Evolutionary conservation across 2,329 filamentous ascomycete genomes (phyloP).

Genomic region (Aureobasidium sp.): DNA sequence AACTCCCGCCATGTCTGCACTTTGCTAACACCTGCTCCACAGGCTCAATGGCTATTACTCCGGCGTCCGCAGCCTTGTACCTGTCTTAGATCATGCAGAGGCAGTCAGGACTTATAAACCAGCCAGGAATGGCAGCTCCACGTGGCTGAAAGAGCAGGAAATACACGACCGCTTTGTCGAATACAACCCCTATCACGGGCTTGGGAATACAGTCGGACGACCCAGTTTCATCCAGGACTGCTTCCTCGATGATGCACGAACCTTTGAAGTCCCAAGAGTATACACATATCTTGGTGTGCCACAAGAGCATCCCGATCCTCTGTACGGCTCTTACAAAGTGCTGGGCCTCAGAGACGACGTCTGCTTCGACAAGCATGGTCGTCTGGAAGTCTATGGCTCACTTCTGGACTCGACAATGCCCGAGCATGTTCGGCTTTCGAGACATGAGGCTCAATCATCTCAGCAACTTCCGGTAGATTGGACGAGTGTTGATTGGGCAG

Average conservation of each 20-base stretch:
- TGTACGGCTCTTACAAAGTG: slow-evolving; percentile 40
- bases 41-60: neutral
- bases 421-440: no score
- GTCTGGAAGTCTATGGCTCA: slow-evolving; percentile 41
- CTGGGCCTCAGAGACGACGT: slow-evolving; percentile 39
- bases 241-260: slow-evolving; percentile 53
- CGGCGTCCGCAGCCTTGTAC: neutral
- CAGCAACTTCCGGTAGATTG: neutral
- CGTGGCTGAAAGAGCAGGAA: neutral
- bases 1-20: no score
- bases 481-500: neutral
- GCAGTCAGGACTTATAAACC: neutral
- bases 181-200: neutral
- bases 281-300: slow-evolving; percentile 53
- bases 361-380: slow-evolving; percentile 43
- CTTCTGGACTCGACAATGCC: slow-evolving; percentile 28
- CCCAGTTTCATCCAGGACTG: slow-evolving; percentile 30
- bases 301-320: slow-evolving; percentile 38
- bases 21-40: neutral
- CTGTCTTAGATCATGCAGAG: neutral
- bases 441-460: no score
- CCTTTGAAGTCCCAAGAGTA: slow-evolving; percentile 48
- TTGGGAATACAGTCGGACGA: slow-evolving; percentile 37
- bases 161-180: neutral
- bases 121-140: no score